These are phyloP conservation scores for Sarocladiaceae sp. DNA, from an alignment of 2,329 filamentous ascomycete genomes.

Conservation along the genomic window DNA sequence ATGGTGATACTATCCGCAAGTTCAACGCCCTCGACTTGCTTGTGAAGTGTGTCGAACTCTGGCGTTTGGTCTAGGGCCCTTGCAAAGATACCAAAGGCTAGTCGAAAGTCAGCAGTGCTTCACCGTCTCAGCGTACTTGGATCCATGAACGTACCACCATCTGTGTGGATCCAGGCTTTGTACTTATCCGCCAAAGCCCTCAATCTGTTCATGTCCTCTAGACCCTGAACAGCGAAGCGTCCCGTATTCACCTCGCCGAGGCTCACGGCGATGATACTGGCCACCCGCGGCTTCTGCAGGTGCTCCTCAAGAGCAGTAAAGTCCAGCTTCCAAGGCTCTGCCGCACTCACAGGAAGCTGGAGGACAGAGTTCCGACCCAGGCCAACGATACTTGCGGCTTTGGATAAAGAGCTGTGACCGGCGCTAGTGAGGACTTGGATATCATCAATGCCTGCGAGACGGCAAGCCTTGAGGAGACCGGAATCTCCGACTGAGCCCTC, in stretches of 20 bases:
- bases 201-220: slow-evolving; percentile 57
- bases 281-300: slow-evolving; percentile 48
- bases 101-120: neutral
- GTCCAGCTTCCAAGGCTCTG: slow-evolving; percentile 66
- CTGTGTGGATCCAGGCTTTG: slow-evolving; percentile 82
- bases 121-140: neutral
- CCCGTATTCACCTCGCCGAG: slow-evolving; percentile 91
- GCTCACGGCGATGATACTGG: slow-evolving; percentile 76
- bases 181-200: slow-evolving; percentile 68
- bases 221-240: slow-evolving; percentile 60
- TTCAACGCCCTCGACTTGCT: slow-evolving; percentile 60
- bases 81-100: slow-evolving; percentile 81
- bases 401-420: slow-evolving; percentile 78
- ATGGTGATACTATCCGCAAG: slow-evolving; percentile 83
- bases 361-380: slow-evolving; percentile 67
- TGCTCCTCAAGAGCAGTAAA: slow-evolving; percentile 59
- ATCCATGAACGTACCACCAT: slow-evolving; percentile 65
- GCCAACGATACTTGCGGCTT: slow-evolving; percentile 79
- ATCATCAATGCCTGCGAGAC: slow-evolving; percentile 56
- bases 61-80: slow-evolving; percentile 54
- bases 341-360: slow-evolving; percentile 46
- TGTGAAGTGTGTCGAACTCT: slow-evolving; percentile 52
- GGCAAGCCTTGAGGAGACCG: slow-evolving; percentile 66
- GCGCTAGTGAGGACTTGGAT: slow-evolving; percentile 77
- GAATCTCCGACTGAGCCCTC: slow-evolving; percentile 57